Evolutionary conservation across 2,329 filamentous ascomycete genomes (phyloP).

Genomic region (Ramularia collo-cygni): DNA sequence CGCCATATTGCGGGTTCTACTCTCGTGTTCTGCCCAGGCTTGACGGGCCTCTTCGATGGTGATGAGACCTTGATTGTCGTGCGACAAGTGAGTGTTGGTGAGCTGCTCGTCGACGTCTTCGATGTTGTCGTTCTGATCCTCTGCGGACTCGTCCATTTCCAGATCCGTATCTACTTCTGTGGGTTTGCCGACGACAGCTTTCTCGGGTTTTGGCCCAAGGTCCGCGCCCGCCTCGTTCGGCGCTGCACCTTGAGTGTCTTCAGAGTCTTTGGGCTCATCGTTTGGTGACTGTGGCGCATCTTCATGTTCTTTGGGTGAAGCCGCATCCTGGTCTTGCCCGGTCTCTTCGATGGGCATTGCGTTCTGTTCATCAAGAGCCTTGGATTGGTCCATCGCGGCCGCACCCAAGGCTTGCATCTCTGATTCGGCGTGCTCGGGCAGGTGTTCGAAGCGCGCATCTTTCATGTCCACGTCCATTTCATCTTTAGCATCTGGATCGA

Average conservation of each 20-base stretch:
- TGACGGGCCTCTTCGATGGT: constrained; percentile 53
- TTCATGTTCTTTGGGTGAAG: constrained; percentile 24
- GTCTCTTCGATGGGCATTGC: constrained; percentile 64
- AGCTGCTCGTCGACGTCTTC: constrained; percentile 53
- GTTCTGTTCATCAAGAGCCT: constrained; percentile 80
- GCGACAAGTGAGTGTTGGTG: constrained; percentile 61
- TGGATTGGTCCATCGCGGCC: constrained; percentile 78
- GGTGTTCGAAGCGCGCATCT: constrained; percentile 84
- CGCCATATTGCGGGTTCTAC: constrained; percentile 75
- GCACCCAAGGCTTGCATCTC: constrained; percentile 89
- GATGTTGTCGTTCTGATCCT: constrained; percentile 33
- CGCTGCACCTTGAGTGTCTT: constrained; percentile 24
- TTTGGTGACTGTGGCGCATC: constrained; percentile 26
- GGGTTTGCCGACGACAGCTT: constrained; percentile 40
- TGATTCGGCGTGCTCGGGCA: constrained; percentile 73
- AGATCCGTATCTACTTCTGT: constrained; percentile 37
- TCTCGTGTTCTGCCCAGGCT: constrained; percentile 81
- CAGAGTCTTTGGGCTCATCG: constrained; percentile 34
- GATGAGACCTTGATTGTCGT: constrained; percentile 20
- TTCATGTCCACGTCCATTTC: constrained; percentile 73
- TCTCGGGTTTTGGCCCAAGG: constrained; percentile 18
- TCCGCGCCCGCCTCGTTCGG: constrained; percentile 10
- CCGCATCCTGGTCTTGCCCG: constrained; percentile 24
- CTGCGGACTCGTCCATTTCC: constrained; percentile 32
- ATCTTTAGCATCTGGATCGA: constrained; percentile 41